Conservation (phyloP, 2,329 filamentous ascomycete genomes). For the Curvularia eragrostidis region DNA sequence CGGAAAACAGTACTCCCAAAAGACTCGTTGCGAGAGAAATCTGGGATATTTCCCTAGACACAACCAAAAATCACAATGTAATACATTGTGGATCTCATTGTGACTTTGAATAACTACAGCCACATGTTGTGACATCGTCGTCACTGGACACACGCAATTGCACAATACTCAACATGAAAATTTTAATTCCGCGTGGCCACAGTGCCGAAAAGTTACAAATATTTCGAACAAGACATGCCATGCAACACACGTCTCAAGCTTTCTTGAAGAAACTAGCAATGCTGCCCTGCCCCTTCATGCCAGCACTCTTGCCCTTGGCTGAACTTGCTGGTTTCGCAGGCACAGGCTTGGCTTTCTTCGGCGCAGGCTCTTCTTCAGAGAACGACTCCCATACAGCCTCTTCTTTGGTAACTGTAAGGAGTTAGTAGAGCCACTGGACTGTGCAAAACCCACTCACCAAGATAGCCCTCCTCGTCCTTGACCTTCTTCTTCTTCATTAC, state of each 20-base stretch:
- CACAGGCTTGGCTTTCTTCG: constrained; percentile 61
- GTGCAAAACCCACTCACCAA: constrained; percentile 64
- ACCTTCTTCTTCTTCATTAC: constrained; percentile 88
- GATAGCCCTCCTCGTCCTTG: constrained; percentile 87
- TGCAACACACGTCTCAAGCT: constrained; percentile 55
- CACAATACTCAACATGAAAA: neutral
- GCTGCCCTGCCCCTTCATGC: constrained; percentile 69
- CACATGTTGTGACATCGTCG: neutral
- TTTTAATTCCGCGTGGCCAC: neutral
- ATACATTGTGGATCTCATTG: neutral
- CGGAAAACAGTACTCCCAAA: neutral
- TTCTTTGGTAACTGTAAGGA: constrained; percentile 77
- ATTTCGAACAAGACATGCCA: neutral
- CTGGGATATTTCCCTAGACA: neutral
- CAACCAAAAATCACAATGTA: neutral
- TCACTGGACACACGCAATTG: neutral
- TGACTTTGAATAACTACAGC: neutral
- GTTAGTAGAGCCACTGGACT: constrained; percentile 18
- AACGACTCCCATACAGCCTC: constrained; percentile 90
- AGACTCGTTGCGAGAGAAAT: neutral
- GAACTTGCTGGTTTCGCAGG: constrained; percentile 43
- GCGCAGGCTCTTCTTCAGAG: constrained; percentile 80
- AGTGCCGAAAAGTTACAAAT: neutral
- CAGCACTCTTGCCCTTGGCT: constrained; percentile 62
- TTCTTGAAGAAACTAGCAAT: constrained; percentile 95